Evolutionary conservation across 345 rosid genomes (phyloP).

Genomic region (Erysimum cheiranthoides): DNA sequence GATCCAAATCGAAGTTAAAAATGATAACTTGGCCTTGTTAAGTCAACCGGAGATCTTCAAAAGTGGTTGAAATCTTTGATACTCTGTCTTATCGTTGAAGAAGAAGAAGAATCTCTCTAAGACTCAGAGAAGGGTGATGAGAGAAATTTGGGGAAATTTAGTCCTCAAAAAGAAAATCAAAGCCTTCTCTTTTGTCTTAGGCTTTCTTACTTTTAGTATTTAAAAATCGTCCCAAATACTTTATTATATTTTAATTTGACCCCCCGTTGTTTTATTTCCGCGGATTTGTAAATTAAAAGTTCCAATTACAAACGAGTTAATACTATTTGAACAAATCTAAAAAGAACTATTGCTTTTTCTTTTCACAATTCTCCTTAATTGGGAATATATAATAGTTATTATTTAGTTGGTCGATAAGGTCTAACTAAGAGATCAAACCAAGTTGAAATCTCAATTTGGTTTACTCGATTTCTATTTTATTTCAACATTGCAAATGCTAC

Average conservation of each 20-base stretch:
- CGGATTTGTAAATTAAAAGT: slow-evolving; percentile 17
- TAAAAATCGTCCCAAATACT: slow-evolving; percentile 2
- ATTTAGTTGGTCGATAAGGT: no score
- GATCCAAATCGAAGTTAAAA: not conserved
- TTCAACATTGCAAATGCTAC: no score
- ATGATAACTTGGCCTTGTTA: not conserved
- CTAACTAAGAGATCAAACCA: no score
- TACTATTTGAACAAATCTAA: not conserved
- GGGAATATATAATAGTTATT: no score
- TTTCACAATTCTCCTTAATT: no score
- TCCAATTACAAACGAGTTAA: not conserved
- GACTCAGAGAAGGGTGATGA: slow-evolving; percentile 8
- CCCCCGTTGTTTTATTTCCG: slow-evolving; percentile 10
- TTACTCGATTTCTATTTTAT: no score
- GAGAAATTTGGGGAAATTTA: slow-evolving; percentile 28
- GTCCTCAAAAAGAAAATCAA: slow-evolving; percentile 41
- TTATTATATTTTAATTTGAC: slow-evolving; percentile 23
- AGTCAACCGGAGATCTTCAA: slow-evolving; percentile 20
- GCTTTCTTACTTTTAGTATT: slow-evolving; percentile 31
- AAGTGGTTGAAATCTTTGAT: not conserved
- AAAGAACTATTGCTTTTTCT: not conserved
- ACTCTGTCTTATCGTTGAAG: slow-evolving; percentile 26
- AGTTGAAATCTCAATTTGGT: no score
- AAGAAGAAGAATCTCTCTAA: slow-evolving; percentile 12
- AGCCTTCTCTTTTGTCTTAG: slow-evolving; percentile 22